Evolutionary conservation across 2,329 filamentous ascomycete genomes (phyloP), one percentile per base, ranked within the genome.

Genomic region (Calonectria multiphialidica): DNA sequence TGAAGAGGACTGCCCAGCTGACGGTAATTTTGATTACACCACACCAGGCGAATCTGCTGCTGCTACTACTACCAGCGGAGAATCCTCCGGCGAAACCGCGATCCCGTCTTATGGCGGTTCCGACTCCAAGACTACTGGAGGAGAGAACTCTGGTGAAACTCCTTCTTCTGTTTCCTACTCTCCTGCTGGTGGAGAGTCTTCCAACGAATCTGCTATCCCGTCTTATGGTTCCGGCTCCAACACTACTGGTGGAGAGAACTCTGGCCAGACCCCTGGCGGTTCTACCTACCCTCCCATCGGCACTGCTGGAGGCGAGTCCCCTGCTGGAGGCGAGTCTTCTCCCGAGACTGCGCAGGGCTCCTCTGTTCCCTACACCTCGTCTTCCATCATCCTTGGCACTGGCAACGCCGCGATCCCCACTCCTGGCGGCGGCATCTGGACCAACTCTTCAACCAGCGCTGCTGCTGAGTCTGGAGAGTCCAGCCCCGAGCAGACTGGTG

Each of bases 351-450:
- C 61, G 55, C 44, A 65, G 63, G 68, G 57, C 37, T 35, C 59
- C 7, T 49, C 70, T 10, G 33, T 44, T 28, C 57, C 33, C 28
- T 40, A 33, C 50, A 66, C 63, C 13, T 30, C 37, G 30, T 59
- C 66, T 12, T 65, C 70, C 16, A n/a, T 78, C 47, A 75, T 72
- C 37, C 61, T 73, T 57, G 68, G 70, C 33, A 71, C 67, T 21
- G 66, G 37, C 3, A 66, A 65, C 47, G 16, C 23, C 21, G 59
- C 74, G 10, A 63, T 57, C 21, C 66, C 70, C 21, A 75, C 53
- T 40, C 33, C 33, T 18, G 53, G 53, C 21, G 57, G 50, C 18
- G 49, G 21, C 47, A 37, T 49, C 15, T 66, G 63, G 55, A 64
- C 64, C 33, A 66, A 47, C 44, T 15, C 55, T 44, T 37, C 65